Percentiles rank a stretch among this genome's conserved stretches.
These are phyloP conservation scores for Pseudonitzschia pungens DNA, from an alignment of 108 stramenopile species.

Conservation along the genomic window DNA sequence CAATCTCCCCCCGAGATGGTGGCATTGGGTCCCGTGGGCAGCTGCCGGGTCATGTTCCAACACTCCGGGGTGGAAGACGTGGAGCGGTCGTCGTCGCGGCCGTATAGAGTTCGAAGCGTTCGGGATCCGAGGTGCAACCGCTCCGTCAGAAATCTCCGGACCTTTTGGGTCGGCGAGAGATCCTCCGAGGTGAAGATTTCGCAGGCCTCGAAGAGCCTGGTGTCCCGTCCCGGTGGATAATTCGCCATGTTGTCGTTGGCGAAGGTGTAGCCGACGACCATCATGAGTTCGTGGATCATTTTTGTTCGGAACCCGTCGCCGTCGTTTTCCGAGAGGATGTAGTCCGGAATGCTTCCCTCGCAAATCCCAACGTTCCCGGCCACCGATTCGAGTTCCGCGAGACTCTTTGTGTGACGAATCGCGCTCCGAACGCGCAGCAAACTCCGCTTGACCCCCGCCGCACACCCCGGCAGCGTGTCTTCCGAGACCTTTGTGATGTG, in stretches of 20 bases:
- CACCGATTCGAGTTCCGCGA: conserved; percentile 5
- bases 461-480: conserved; percentile 51
- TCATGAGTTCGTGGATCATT: conserved; percentile 71
- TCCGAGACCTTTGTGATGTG: conserved; percentile 69
- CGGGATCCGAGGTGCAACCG: conserved; percentile 2
- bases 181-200: conserved; percentile 40
- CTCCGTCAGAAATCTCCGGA: conserved; percentile 20
- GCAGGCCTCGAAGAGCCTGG: conserved; percentile 57
- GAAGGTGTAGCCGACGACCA: conserved; percentile 83
- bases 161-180: conserved; percentile 19
- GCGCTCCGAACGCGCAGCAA: conserved; percentile 6
- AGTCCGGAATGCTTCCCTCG: conserved; percentile 49
- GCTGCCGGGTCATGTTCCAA: conserved; percentile 61
- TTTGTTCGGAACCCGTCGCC: not conserved
- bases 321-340: conserved; percentile 30
- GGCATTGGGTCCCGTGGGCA: conserved; percentile 65
- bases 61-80: conserved; percentile 42
- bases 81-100: not conserved
- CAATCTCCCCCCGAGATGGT: conserved; percentile 78
- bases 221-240: conserved; percentile 75
- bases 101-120: too few relatives aligned
- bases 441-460: conserved; percentile 23
- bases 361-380: conserved; percentile 33
- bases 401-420: not conserved
- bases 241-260: conserved; percentile 84